Evolutionary conservation across 441 rosid species (phyloP), one percentile per base, ranked within the genome.

Genomic region (Adansonia gregorii): DNA sequence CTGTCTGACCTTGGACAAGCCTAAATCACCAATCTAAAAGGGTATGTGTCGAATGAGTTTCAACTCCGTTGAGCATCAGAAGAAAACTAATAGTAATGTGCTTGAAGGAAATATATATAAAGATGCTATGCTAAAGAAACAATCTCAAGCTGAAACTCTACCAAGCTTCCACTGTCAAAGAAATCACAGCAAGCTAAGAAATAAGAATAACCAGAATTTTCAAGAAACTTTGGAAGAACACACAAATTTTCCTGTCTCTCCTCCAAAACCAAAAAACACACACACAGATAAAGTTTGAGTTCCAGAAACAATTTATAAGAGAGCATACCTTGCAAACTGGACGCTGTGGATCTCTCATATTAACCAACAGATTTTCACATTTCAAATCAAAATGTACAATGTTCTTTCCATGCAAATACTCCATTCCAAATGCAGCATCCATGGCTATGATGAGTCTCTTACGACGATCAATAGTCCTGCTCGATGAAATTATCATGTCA

Each of bases 381-480:
- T 96, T 96, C 83, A 96, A 82, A 91, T 96, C 98, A 77, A 96
- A 96, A 86, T 96, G 99, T 67, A 96, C 99, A 73, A 94, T 93
- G 85, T 93, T 93, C 87, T 94, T 96, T 75, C 93, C 99, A 76
- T 96, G 99, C 87, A 96, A 83, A 83, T 96, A 96, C 84, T 96
- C 99, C 98, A 96, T 94, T 35, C 99, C 99, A 85, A 96, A 96
- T 35, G 99, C 99, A 35, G 99, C 86, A 81, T 96, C 98, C 99
- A 96, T 96, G 71, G 95, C 98, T 83, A 96, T 92, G 76, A 96
- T 96, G 85, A 96, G 98, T 83, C 99, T 93, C 88, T 96, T 96
- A 24, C 99, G 99, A 75, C 99, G 98, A 82, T 96, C 99, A 71
- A 92, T 93, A 63, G 97, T 93, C 83, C 95, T 93, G 90, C 69